phyloP scores from a whole-genome alignment of 2,329 filamentous ascomycete genomes.

The Fusarium penzigii region DNA sequence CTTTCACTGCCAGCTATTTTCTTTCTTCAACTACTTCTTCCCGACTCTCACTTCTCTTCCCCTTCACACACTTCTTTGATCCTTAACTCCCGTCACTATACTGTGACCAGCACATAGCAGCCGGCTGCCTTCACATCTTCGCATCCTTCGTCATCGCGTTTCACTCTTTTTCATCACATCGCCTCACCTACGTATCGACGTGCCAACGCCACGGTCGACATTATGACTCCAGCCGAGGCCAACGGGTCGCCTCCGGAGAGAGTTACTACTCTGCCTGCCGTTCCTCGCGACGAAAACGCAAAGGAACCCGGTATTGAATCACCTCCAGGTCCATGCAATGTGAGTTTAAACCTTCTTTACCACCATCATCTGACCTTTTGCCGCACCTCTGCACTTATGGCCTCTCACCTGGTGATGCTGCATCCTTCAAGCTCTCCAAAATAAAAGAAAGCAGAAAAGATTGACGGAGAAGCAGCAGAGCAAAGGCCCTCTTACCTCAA shows the following conservation, averaged over 20 bases:
- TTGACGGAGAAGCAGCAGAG: slow-evolving; percentile 17
- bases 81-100: background rate
- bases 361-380: background rate
- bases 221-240: slow-evolving; percentile 35
- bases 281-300: slow-evolving; percentile 23
- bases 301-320: slow-evolving; percentile 15
- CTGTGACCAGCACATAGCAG: background rate
- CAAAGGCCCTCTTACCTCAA: slow-evolving; percentile 10
- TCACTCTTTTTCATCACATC: slow-evolving; percentile 15
- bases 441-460: background rate
- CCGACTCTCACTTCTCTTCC: slow-evolving; percentile 12
- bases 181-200: slow-evolving; percentile 7
- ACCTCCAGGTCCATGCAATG: slow-evolving; percentile 12
- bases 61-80: slow-evolving; percentile 20
- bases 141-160: slow-evolving; percentile 26
- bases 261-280: slow-evolving; percentile 11
- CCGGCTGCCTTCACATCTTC: background rate
- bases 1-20: slow-evolving; percentile 14
- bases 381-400: background rate
- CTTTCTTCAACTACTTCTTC: slow-evolving; percentile 9
- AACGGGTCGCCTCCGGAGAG: slow-evolving; percentile 31
- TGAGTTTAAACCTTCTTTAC: slow-evolving; percentile 14
- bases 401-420: background rate
- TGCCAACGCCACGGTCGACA: slow-evolving; percentile 4
- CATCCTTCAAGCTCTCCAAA: background rate